Base-by-base conservation (phyloP, 1,284 basidiomycete genomes). In the Kwoniella shivajii region DNA sequence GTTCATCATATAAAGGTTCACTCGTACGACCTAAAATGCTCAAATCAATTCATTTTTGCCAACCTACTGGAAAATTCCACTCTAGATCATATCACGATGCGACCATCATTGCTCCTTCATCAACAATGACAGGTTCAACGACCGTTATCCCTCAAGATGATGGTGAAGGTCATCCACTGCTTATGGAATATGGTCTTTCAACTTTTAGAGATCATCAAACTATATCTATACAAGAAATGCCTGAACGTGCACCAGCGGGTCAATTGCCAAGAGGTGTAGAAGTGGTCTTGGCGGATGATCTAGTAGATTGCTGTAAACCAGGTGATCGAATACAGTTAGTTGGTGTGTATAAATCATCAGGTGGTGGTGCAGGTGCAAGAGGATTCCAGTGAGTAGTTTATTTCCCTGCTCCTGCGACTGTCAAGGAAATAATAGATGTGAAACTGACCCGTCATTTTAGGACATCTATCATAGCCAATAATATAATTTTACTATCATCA, bases 181-280 rank as follows among this genome's bases (percentile, higher is more conserved):
- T 93, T 71, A 97, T 89, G 71, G 96, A 99, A 80, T 99, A 88
- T 73, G 96, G 96, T 11, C 82, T 89, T 61, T 92, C 90, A 71
- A 86, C 88, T 5, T 99, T 96, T 82, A 84, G 91, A 56, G 96
- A 99, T 79, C 91, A 98, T 79, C 96, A 99, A 79, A 87, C 92
- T 64, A 92, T 99, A 72, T 92, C 88, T 72, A 97, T 99, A 61
- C 96, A 99, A 78, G 96, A 99, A 75, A 99, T 99, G 95, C 96
- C 96, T 1, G 96, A 99, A 79, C 86, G 95, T 14, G 94, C 96
- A 7, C 96, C 96, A 18, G 89, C 96, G 20, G 96, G 96, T 27
- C 95, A 99, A 78, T 82, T 99, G 42, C 96, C 96, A 39, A 84
- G 96, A 38, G 93, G 92, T 69, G 90, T 94, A 41, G 96, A 99